Percentiles rank a stretch among this genome's conserved stretches.
Conservation (phyloP, 108 stramenopile species). For the Nitzschia sp. region DNA sequence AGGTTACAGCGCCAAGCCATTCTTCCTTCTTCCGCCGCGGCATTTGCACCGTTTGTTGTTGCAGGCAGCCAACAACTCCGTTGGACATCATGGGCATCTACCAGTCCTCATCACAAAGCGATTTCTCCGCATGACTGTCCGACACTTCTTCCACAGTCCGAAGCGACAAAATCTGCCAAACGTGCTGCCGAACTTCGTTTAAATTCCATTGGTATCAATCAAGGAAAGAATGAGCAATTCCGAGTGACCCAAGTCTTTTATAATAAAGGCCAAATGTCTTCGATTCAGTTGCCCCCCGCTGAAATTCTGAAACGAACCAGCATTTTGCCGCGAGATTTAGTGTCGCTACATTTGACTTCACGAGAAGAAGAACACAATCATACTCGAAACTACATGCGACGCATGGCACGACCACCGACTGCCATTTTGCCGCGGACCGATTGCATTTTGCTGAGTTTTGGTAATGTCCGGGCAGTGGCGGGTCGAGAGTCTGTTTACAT, state of each 20-base stretch:
- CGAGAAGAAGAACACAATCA: slow-evolving; percentile 4
- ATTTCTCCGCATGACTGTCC: background rate
- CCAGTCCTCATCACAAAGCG: background rate
- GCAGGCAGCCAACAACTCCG: no score
- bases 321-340: slow-evolving; percentile 78
- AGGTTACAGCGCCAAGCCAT: no score
- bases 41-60: no score
- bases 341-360: slow-evolving; percentile 55
- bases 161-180: background rate
- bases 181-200: background rate
- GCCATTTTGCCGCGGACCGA: slow-evolving; percentile 76
- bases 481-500: slow-evolving; percentile 54
- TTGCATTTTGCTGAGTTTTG: slow-evolving; percentile 74
- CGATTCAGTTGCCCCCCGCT: slow-evolving; percentile 33
- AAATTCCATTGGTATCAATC: background rate
- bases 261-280: slow-evolving; percentile 14
- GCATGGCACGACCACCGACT: slow-evolving; percentile 40
- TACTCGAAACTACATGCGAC: slow-evolving; percentile 29
- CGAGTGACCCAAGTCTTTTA: slow-evolving; percentile 26
- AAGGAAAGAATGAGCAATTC: slow-evolving; percentile 23
- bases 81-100: background rate
- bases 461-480: slow-evolving; percentile 79
- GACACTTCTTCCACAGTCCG: background rate
- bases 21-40: no score
- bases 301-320: slow-evolving; percentile 61